phyloP scores from a whole-genome alignment of 1,139 yeast species.

The Scheffersomyces lignicola region DNA sequence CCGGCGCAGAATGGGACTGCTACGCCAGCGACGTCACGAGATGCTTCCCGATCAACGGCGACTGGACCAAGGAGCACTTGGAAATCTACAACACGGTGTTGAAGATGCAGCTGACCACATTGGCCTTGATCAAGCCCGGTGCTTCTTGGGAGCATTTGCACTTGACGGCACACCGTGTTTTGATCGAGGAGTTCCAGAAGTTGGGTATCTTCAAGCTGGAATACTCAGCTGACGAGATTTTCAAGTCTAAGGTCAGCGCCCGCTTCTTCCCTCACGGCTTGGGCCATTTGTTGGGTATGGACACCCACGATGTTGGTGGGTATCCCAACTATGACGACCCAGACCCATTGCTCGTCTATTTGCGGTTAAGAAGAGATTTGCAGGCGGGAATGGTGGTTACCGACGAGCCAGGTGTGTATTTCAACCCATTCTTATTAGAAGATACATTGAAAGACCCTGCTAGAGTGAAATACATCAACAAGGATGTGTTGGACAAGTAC shows the following conservation, averaged over 20 bases:
- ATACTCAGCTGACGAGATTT: slow-evolving; percentile 63
- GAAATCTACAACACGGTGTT: slow-evolving; percentile 79
- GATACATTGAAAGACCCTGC: slow-evolving; percentile 59
- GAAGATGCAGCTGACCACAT: slow-evolving; percentile 76
- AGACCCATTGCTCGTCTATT: slow-evolving; percentile 69
- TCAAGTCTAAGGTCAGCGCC: slow-evolving; percentile 66
- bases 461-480: slow-evolving; percentile 62
- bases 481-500: slow-evolving; percentile 68
- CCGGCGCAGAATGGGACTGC: slow-evolving; percentile 96
- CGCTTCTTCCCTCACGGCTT: slow-evolving; percentile 93
- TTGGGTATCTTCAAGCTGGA: slow-evolving; percentile 75
- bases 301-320: slow-evolving; percentile 96
- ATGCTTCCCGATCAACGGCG: slow-evolving; percentile 89
- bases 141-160: slow-evolving; percentile 85
- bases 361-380: slow-evolving; percentile 76
- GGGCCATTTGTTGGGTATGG: slow-evolving; percentile 93
- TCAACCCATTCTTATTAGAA: slow-evolving; percentile 77
- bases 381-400: slow-evolving; percentile 84
- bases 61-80: slow-evolving; percentile 85
- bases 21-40: slow-evolving; percentile 95
- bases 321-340: slow-evolving; percentile 80
- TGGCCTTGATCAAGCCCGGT: slow-evolving; percentile 76
- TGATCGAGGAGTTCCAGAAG: slow-evolving; percentile 68
- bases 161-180: slow-evolving; percentile 69
- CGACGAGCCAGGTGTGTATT: slow-evolving; percentile 93